Percentiles rank a stretch among this genome's conserved stretches.
Evolutionary conservation across 495 filamentous ascomycete species (phyloP).

Genomic region (Penicillium atrosanguineum): DNA sequence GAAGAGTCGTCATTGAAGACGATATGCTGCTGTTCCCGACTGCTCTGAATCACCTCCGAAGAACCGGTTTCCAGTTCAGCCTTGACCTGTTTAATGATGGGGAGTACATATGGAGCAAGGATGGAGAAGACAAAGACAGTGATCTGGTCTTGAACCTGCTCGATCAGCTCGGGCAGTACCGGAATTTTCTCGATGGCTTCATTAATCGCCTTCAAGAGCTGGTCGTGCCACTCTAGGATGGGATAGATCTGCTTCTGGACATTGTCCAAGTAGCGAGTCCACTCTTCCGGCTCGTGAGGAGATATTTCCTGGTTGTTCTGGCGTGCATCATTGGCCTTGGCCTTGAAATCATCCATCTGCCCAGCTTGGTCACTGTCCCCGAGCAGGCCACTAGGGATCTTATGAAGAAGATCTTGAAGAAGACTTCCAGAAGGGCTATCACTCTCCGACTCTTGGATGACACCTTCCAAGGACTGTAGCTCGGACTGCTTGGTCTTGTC

Average conservation of each 20-base stretch:
- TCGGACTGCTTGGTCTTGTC: constrained; percentile 89
- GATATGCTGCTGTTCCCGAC: constrained; percentile 73
- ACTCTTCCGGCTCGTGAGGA: constrained; percentile 74
- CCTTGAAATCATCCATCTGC: constrained; percentile 63
- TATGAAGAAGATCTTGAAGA: constrained; percentile 70
- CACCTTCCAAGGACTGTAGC: constrained; percentile 75
- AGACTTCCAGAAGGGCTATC: constrained; percentile 55
- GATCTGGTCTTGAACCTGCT: constrained; percentile 74
- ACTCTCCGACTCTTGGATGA: constrained; percentile 58
- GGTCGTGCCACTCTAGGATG: constrained; percentile 82
- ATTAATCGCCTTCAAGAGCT: constrained; percentile 74
- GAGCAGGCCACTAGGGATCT: constrained; percentile 74
- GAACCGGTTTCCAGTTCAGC: constrained; percentile 78
- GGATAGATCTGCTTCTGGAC: constrained; percentile 76
- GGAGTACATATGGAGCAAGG: constrained; percentile 80
- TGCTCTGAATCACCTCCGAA: constrained; percentile 79
- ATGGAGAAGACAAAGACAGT: constrained; percentile 84
- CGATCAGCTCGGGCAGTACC: constrained; percentile 71
- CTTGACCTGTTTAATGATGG: constrained; percentile 82
- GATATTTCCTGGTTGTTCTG: constrained; percentile 54
- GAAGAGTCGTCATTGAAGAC: constrained; percentile 77
- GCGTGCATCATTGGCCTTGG: constrained; percentile 59
- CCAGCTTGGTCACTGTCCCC: constrained; percentile 65
- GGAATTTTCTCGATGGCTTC: constrained; percentile 77
- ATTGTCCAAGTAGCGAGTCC: constrained; percentile 63